Evolutionary conservation across 208 protist species (phyloP), one percentile per base, ranked within the genome.

Genomic region (Cochliopodium minus): DNA sequence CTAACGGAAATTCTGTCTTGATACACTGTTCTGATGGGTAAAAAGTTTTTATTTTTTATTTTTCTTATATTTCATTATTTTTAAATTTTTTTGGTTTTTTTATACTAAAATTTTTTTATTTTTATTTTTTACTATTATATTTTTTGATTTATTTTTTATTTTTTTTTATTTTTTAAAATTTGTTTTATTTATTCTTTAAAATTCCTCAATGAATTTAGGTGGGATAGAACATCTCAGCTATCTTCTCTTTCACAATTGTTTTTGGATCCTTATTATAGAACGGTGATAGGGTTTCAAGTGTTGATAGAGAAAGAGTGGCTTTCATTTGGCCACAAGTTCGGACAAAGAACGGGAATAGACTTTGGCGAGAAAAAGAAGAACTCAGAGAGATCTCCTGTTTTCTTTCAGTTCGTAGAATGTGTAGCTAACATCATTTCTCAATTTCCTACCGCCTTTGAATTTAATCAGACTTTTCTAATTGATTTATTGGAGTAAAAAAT

Each of bases 221-320:
- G 90, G 90, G 91, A 96, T 68, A 57, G 91, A 35, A 97, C 90
- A 2, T 46, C 85, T 20, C 83, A 93, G 62, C 39, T 92, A 4
- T 65, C 57, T 26, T 64, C 81, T 0, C 64, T 96, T 0, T 47
- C 85, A 10, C 61, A 87, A 66, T n/a, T 96, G 23, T 55, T 93
- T 9, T 55, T 95, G 1, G 90, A 96, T 63, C 77, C 83, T 2
- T 88, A 79, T 67, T 96, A 89, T 62, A 64, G 88, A n/a, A 51
- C 54, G 6, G 40, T 59, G 17, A 23, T 29, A 29, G 86, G 86
- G 20, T 89, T 91, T 59, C 26, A 59, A 5, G 62, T 78, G 0
- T 61, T 95, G 1, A 73, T 95, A 23, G 81, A 88, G 46, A 93
- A 93, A 62, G 89, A 96, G 20, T 96, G 86, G 82, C 43, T 90